Evolutionary conservation across 2,329 filamentous ascomycete genomes (phyloP).

Genomic region (Apiospora pterosperma): DNA sequence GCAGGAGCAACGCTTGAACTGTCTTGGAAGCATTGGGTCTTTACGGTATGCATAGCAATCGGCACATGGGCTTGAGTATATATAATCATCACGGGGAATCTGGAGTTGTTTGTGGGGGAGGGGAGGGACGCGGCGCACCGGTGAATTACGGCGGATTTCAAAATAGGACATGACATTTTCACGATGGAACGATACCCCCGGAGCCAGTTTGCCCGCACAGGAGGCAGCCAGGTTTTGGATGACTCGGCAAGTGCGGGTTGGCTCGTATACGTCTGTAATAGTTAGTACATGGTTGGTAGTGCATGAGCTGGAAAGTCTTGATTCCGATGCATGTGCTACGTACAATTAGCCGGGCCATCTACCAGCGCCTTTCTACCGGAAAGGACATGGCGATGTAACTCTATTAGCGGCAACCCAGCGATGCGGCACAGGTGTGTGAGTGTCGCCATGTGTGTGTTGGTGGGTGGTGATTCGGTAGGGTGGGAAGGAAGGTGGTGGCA

Average conservation of each 20-base stretch:
- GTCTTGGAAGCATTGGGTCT: conserved; percentile 12
- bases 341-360: not conserved
- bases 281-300: not conserved
- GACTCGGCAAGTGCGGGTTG: not conserved
- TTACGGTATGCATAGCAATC: conserved; percentile 33
- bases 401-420: too few relatives aligned
- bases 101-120: not conserved
- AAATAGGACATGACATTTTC: not conserved
- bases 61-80: conserved; percentile 33
- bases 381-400: too few relatives aligned
- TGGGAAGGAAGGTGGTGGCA: too few relatives aligned
- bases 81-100: conserved; percentile 10
- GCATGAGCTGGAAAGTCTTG: not conserved
- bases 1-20: not conserved
- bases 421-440: too few relatives aligned
- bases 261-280: not conserved
- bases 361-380: too few relatives aligned
- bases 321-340: not conserved
- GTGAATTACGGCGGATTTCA: not conserved
- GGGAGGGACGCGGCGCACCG: not conserved
- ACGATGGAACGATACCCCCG: not conserved
- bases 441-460: too few relatives aligned
- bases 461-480: too few relatives aligned
- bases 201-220: not conserved
- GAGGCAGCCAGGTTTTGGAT: not conserved